A percentile compares a stretch with the other conserved stretches of the same genome.
phyloP scores from a whole-genome alignment of 495 filamentous ascomycete genomes.

The Poronia punctata region DNA sequence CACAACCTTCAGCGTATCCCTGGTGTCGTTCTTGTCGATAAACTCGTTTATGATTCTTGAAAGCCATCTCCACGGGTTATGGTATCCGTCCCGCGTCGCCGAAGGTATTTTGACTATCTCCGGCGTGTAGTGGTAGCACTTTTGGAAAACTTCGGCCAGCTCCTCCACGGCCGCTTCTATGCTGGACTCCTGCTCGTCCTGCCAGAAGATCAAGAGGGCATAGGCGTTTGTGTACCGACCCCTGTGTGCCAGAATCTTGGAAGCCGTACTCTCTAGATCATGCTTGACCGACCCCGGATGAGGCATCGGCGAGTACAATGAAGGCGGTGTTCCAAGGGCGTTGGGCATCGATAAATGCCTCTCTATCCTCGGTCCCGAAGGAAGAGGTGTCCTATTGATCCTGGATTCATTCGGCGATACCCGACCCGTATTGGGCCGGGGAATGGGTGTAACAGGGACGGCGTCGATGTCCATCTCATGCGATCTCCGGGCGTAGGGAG shows the following conservation, averaged over 20 bases:
- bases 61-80: constrained; percentile 37
- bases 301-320: constrained; percentile 24
- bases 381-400: constrained; percentile 40
- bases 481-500: constrained; percentile 28
- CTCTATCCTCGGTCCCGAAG: constrained; percentile 38
- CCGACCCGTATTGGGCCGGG: constrained; percentile 21
- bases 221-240: constrained; percentile 37
- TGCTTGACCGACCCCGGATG: constrained; percentile 32
- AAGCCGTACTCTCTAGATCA: constrained; percentile 34
- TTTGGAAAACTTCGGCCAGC: constrained; percentile 31
- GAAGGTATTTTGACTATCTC: constrained; percentile 36
- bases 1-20: constrained; percentile 41
- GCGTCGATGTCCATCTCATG: constrained; percentile 39
- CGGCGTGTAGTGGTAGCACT: constrained; percentile 37
- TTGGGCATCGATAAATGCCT: constrained; percentile 26
- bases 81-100: constrained; percentile 29
- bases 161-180: constrained; percentile 30
- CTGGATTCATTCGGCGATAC: constrained; percentile 33
- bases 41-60: constrained; percentile 36
- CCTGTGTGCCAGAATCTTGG: constrained; percentile 35
- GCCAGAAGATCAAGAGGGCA: constrained; percentile 40
- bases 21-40: constrained; percentile 35
- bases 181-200: constrained; percentile 35
- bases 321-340: constrained; percentile 15
- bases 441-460: constrained; percentile 18